phyloP scores from a whole-genome alignment of 176 grass and related monocot genomes.

The Rhynchospora breviuscula region DNA sequence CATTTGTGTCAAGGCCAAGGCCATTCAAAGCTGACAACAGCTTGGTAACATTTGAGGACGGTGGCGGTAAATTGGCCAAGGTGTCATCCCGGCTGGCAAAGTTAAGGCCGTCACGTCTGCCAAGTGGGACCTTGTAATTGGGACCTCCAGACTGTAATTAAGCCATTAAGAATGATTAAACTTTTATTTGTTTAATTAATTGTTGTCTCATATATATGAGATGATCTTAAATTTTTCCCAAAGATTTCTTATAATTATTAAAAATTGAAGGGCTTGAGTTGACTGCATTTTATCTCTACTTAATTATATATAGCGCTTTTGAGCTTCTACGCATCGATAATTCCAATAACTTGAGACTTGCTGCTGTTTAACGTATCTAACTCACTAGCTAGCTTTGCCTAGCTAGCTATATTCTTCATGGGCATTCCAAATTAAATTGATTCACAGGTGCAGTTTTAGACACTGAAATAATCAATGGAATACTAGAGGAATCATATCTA shows the following conservation, averaged over 20 bases:
- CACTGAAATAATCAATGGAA: neutral
- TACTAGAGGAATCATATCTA: neutral
- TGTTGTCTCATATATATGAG: neutral
- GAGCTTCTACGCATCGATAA: neutral
- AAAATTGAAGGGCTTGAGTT: too few relatives aligned
- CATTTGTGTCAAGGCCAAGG: slow-evolving; percentile 41
- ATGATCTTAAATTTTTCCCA: too few relatives aligned
- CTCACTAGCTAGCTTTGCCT: neutral
- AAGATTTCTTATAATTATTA: too few relatives aligned
- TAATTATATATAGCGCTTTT: neutral
- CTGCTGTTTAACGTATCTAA: neutral
- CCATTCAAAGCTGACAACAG: slow-evolving; percentile 15
- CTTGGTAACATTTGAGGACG: neutral
- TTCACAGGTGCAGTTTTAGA: neutral
- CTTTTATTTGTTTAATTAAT: neutral
- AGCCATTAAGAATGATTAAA: neutral
- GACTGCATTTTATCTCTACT: too few relatives aligned
- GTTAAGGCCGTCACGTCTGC: slow-evolving; percentile 30
- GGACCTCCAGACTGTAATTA: slow-evolving; percentile 42
- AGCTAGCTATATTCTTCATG: neutral
- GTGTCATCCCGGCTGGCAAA: neutral
- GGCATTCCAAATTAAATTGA: neutral
- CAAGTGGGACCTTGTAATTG: slow-evolving; percentile 41
- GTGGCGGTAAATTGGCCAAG: slow-evolving; percentile 15
- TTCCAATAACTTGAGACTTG: neutral